Evolutionary conservation across 73 alveolate genomes (phyloP).

Genomic region (Halteria grandinella): DNA sequence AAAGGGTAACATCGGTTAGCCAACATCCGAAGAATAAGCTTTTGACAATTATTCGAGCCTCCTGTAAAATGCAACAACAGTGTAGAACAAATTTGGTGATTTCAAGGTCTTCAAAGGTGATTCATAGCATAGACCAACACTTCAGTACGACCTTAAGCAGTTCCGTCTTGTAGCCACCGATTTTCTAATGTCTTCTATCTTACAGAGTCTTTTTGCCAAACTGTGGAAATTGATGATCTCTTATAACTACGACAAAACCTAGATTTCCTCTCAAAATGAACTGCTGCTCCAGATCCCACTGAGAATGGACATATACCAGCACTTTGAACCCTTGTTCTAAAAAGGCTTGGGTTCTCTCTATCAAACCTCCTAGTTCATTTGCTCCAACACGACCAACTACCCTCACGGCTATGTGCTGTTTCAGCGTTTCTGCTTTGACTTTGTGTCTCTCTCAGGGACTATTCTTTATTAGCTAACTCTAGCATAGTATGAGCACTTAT

Average conservation of each 20-base stretch:
- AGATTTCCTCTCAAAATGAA: slow-evolving; percentile 5
- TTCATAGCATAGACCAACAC: too few species aligned
- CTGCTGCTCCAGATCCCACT: slow-evolving; percentile 26
- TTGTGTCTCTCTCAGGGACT: slow-evolving; percentile 36
- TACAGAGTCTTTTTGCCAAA: slow-evolving; percentile 24
- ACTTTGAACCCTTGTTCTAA: slow-evolving; percentile 12
- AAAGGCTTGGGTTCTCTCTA: slow-evolving; percentile 30
- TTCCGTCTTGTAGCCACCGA: slow-evolving; percentile 38
- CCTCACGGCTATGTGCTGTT: slow-evolving; percentile 22
- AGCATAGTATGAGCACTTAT: slow-evolving; percentile 24
- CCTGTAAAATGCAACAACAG: too few species aligned
- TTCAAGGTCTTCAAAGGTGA: too few species aligned
- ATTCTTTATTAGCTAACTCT: slow-evolving; percentile 13
- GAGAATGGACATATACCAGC: slow-evolving; percentile 17
- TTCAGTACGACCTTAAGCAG: slow-evolving; percentile 16
- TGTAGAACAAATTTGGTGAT: too few species aligned
- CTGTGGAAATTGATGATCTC: slow-evolving; percentile 41
- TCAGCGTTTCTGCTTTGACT: slow-evolving; percentile 45
- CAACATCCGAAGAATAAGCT: too few species aligned
- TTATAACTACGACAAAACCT: slow-evolving; percentile 15
- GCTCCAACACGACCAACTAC: slow-evolving; percentile 1
- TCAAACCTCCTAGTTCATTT: slow-evolving; percentile 12
- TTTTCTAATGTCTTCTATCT: slow-evolving; percentile 33
- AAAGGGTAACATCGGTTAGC: too few species aligned
- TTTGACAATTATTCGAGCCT: too few species aligned